Percentiles rank a stretch among this genome's conserved stretches.
phyloP scores from a whole-genome alignment of 495 filamentous ascomycete genomes.

The Penicillium maclennaniae region DNA sequence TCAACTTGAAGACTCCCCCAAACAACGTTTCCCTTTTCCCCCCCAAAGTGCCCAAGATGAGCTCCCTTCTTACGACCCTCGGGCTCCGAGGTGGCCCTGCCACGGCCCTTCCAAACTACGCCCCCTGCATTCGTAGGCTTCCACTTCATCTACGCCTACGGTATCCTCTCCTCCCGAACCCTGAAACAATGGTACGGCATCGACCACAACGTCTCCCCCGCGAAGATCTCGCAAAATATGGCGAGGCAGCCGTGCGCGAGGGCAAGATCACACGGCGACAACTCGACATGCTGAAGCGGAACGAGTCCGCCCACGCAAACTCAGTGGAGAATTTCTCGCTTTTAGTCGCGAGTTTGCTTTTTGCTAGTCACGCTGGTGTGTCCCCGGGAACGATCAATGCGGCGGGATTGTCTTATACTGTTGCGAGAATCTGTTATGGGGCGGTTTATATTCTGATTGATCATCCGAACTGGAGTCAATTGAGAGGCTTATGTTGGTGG shows the following conservation, averaged over 20 bases:
- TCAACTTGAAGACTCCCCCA: background rate
- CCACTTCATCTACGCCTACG: conserved; percentile 49
- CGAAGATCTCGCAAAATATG: conserved; percentile 44
- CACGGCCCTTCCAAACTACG: conserved; percentile 27
- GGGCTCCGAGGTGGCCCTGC: conserved; percentile 15
- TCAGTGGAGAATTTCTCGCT: conserved; percentile 40
- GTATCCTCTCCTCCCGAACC: conserved; percentile 41
- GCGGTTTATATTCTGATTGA: conserved; percentile 24
- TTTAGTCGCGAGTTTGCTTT: conserved; percentile 17
- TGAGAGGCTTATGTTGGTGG: conserved; percentile 26
- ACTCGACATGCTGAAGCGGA: conserved; percentile 42
- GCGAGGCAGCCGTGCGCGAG: conserved; percentile 39
- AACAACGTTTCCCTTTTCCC: too few relatives aligned
- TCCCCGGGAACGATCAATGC: conserved; percentile 17
- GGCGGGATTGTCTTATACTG: conserved; percentile 23
- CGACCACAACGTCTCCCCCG: conserved; percentile 49
- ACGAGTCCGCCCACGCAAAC: conserved; percentile 47
- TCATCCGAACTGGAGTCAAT: conserved; percentile 11
- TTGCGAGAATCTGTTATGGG: conserved; percentile 20
- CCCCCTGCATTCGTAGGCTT: conserved; percentile 39
- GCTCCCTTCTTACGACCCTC: conserved; percentile 16
- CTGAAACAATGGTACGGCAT: conserved; percentile 46
- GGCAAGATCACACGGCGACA: conserved; percentile 45
- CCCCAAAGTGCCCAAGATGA: background rate
- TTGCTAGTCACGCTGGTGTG: conserved; percentile 25